Evolutionary conservation across 371 early-diverging fungal genomes (phyloP).

Genomic region (Lichtheimia hyalospora): DNA sequence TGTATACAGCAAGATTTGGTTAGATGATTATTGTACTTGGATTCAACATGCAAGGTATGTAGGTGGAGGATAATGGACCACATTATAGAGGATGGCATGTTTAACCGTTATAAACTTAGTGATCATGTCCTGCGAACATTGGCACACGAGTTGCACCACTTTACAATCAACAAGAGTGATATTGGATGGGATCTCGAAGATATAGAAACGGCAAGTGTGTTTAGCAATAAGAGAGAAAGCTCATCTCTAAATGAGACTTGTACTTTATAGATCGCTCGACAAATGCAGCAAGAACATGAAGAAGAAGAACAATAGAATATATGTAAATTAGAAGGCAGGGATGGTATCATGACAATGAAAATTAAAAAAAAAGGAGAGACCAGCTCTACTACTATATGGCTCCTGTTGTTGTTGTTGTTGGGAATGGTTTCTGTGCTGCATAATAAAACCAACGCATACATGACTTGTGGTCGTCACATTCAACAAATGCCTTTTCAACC

Average conservation of each 20-base stretch:
- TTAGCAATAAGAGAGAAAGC: background rate
- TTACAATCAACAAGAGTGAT: conserved; percentile 63
- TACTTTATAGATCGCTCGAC: conserved; percentile 5
- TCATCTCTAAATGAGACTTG: background rate
- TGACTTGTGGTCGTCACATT: conserved; percentile 23
- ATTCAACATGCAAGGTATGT: conserved; percentile 71
- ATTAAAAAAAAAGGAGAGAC: conserved; percentile 4
- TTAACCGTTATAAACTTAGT: conserved; percentile 24
- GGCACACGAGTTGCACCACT: conserved; percentile 79
- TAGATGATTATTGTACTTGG: conserved; percentile 98
- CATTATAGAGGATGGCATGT: background rate
- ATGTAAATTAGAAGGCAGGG: background rate
- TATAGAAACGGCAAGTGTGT: conserved; percentile 55
- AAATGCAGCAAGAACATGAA: conserved; percentile 9
- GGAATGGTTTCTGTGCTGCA: conserved; percentile 12
- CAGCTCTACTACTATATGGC: conserved; percentile 10
- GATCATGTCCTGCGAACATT: conserved; percentile 71
- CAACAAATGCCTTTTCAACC: conserved; percentile 10
- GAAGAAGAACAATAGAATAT: conserved; percentile 5
- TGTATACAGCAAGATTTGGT: conserved; percentile 78
- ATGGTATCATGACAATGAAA: too few species aligned
- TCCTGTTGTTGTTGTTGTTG: background rate
- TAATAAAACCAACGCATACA: conserved; percentile 21
- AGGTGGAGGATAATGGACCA: background rate
- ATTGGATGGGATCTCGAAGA: conserved; percentile 77